Conservation (phyloP, 768 basidiomycete species). For the Tulasnella sp. region DNA sequence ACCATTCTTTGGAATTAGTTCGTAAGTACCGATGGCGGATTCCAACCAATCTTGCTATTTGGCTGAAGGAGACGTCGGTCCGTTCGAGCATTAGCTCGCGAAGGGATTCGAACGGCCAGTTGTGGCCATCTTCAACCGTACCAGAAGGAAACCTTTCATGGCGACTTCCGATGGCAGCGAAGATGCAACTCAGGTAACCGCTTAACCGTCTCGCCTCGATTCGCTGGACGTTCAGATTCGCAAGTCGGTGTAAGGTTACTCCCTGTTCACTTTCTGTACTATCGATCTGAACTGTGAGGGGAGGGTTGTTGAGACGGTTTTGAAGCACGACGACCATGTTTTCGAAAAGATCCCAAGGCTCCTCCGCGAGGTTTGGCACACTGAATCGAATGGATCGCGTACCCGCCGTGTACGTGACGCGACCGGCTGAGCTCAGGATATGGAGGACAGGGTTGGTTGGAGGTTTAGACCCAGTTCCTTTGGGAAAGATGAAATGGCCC, state of each 20-base stretch:
- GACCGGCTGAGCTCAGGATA: not conserved
- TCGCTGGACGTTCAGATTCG: not conserved
- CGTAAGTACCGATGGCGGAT: not conserved
- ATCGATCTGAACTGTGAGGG: not conserved
- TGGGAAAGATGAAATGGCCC: not conserved
- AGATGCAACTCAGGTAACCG: not conserved
- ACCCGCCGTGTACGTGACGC: not conserved
- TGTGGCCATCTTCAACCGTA: not conserved
- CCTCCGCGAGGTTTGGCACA: not conserved
- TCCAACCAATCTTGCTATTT: not conserved
- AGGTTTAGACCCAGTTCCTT: not conserved
- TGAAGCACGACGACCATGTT: not conserved
- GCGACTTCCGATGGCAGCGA: not conserved
- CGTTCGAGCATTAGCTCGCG: not conserved
- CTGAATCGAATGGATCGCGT: not conserved
- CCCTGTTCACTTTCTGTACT: not conserved
- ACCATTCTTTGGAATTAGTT: not conserved
- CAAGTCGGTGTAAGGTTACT: not conserved
- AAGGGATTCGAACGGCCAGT: not conserved
- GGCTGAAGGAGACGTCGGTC: not conserved
- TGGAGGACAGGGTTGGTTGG: not conserved
- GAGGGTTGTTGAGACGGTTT: not conserved
- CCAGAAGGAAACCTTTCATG: not conserved
- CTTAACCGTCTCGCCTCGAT: not conserved
- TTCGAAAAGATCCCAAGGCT: not conserved